Conservation (phyloP, 306 rosid genomes). For the Hylodesmum podocarpum region DNA sequence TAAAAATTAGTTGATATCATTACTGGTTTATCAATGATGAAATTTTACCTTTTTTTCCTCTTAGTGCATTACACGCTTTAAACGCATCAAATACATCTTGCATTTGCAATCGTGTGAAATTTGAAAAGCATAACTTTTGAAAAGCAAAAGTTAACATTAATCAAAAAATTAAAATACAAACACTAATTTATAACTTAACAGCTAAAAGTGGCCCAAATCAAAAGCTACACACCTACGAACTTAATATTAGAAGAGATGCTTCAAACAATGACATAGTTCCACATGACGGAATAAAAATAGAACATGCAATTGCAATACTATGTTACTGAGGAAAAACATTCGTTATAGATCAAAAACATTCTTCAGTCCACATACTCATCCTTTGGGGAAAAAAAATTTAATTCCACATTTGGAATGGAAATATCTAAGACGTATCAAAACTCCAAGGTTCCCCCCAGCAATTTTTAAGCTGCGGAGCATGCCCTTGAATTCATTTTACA, state of each 20-base stretch:
- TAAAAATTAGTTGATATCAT: too few relatives aligned
- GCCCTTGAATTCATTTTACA: background rate
- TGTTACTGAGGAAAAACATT: background rate
- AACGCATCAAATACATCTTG: background rate
- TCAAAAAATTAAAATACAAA: background rate
- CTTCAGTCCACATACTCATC: background rate
- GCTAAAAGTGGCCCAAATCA: background rate
- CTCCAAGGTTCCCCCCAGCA: background rate
- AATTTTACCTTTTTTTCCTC: background rate
- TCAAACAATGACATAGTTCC: background rate
- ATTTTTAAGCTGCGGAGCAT: background rate
- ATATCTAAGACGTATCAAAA: background rate
- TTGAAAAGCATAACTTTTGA: background rate
- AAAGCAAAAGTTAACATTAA: background rate
- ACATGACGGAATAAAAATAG: background rate
- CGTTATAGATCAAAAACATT: background rate
- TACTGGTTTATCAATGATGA: background rate
- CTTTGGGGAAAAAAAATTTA: background rate
- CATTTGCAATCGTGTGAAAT: background rate
- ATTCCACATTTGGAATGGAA: slow-evolving; percentile 1
- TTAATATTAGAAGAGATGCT: background rate
- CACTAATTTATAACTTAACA: background rate
- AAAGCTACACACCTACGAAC: background rate
- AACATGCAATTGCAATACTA: background rate
- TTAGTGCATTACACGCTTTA: background rate